These are phyloP conservation scores for Aspergillus clavatus DNA, from an alignment of 2,329 filamentous ascomycete species.

Conservation along the genomic window DNA sequence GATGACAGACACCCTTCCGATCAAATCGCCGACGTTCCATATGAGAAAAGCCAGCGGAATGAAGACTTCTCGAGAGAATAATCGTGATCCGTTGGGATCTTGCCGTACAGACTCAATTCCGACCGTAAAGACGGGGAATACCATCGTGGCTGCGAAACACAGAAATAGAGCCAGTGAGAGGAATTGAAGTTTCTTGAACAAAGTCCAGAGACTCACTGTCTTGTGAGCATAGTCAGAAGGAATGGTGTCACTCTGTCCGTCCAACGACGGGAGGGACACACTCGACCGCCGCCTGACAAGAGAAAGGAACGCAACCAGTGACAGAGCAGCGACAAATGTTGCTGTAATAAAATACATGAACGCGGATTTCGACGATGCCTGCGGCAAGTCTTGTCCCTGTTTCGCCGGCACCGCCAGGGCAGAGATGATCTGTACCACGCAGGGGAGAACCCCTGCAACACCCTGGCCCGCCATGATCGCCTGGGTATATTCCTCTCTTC, in stretches of 20 bases:
- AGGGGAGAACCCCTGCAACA: constrained; percentile 83
- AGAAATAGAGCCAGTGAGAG: constrained; percentile 70
- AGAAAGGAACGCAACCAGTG: constrained; percentile 69
- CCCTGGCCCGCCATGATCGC: constrained; percentile 95
- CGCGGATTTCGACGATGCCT: constrained; percentile 62
- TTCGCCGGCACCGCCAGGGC: constrained; percentile 62
- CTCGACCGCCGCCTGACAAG: constrained; percentile 53
- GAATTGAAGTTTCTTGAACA: constrained; percentile 76
- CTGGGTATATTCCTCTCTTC: constrained; percentile 82
- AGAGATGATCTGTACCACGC: constrained; percentile 78
- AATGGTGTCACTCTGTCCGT: constrained; percentile 27
- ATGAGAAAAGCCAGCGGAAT: constrained; percentile 86
- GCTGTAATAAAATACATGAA: constrained; percentile 91
- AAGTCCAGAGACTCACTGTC: constrained; percentile 55
- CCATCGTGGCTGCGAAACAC: constrained; percentile 83
- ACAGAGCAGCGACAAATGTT: constrained; percentile 64
- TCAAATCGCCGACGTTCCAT: constrained; percentile 86
- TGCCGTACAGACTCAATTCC: constrained; percentile 54
- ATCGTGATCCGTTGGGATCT: constrained; percentile 44
- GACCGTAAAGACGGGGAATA: constrained; percentile 86
- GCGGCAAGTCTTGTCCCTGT: constrained; percentile 34
- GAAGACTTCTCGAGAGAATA: constrained; percentile 67
- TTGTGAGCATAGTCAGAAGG: constrained; percentile 32
- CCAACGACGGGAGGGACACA: constrained; percentile 1
- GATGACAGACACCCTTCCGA: constrained; percentile 66